phyloP scores from a whole-genome alignment of 2,329 filamentous ascomycete genomes.

The Colletotrichum simmondsii region DNA sequence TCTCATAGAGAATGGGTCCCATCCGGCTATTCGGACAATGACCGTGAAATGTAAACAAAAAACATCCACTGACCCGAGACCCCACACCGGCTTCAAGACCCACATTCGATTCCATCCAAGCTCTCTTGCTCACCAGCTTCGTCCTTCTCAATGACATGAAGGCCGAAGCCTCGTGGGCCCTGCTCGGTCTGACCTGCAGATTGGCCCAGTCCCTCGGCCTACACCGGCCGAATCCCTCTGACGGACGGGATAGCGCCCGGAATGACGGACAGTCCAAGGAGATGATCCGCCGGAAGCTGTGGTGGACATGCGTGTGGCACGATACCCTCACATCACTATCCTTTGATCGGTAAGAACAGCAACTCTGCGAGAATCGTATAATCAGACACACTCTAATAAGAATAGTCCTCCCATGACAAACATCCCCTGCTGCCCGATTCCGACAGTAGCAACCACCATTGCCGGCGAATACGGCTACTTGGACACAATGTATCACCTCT shows the following conservation, averaged over 20 bases:
- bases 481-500: conserved; percentile 74
- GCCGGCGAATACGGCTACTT: conserved; percentile 67
- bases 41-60: background rate
- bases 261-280: conserved; percentile 62
- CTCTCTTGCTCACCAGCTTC: conserved; percentile 70
- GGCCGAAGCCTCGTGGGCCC: conserved; percentile 74
- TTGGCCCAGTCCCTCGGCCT: conserved; percentile 74
- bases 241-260: conserved; percentile 55
- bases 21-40: background rate
- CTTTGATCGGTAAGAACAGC: conserved; percentile 66
- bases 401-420: conserved; percentile 71
- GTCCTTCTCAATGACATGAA: conserved; percentile 77
- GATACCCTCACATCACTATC: conserved; percentile 74
- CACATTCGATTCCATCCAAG: conserved; percentile 74
- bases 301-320: conserved; percentile 76
- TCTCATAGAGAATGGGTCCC: background rate
- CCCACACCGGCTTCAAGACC: conserved; percentile 52
- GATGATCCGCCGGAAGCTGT: conserved; percentile 64
- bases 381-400: background rate
- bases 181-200: conserved; percentile 72
- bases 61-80: conserved; percentile 19
- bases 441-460: conserved; percentile 53
- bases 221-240: conserved; percentile 59
- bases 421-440: conserved; percentile 65
- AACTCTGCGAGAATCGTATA: no score